Evolutionary conservation across 768 basidiomycete genomes (phyloP).

Genomic region (Psilocybe sp.): DNA sequence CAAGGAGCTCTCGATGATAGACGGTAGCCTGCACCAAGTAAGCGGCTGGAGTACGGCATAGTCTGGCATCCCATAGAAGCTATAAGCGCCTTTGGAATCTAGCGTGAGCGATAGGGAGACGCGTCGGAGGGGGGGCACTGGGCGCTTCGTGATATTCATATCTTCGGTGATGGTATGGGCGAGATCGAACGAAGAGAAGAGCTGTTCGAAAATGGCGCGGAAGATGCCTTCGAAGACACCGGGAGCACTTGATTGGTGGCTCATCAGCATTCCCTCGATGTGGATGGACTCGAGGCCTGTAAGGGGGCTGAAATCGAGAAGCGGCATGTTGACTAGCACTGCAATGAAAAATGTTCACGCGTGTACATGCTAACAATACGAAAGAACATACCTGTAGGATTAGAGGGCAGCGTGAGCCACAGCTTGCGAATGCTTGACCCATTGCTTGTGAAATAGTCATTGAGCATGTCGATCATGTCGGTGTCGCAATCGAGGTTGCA

Average conservation of each 20-base stretch:
- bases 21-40: constrained; percentile 25
- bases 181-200: constrained; percentile 14
- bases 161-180: neutral
- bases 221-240: constrained; percentile 17
- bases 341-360: neutral
- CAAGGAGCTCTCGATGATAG: constrained; percentile 16
- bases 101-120: constrained; percentile 23
- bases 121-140: constrained; percentile 1
- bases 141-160: neutral
- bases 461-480: constrained; percentile 10
- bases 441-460: constrained; percentile 17
- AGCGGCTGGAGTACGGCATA: constrained; percentile 22
- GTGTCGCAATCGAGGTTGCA: constrained; percentile 20
- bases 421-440: constrained; percentile 22
- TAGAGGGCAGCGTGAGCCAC: constrained; percentile 20
- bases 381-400: constrained; percentile 19
- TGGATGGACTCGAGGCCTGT: constrained; percentile 18
- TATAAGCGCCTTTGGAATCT: constrained; percentile 13
- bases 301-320: constrained; percentile 21
- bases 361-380: neutral
- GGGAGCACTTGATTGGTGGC: constrained; percentile 10
- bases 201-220: constrained; percentile 18
- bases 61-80: constrained; percentile 27
- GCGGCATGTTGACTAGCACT: constrained; percentile 15
- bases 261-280: constrained; percentile 23